Percentiles rank a stretch among this genome's conserved stretches.
Evolutionary conservation across 2,329 filamentous ascomycete species (phyloP).

Genomic region (Hypoxylon sp.): DNA sequence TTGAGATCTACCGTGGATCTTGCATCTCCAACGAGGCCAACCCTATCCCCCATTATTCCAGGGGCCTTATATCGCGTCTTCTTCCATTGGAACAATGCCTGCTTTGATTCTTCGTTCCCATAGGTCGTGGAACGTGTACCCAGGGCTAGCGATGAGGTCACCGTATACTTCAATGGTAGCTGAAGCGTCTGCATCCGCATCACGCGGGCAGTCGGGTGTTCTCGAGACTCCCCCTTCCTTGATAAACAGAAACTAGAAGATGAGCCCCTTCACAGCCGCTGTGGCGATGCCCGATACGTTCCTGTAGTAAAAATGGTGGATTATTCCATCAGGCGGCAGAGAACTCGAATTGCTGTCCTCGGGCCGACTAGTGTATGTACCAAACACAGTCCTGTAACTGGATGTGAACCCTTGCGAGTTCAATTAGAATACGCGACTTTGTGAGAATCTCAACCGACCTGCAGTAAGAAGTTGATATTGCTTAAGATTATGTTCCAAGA

Average conservation of each 20-base stretch:
- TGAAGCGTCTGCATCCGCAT: slow-evolving; percentile 24
- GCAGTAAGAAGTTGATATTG: slow-evolving; percentile 22
- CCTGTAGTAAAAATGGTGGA: slow-evolving; percentile 30
- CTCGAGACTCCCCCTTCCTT: slow-evolving; percentile 20
- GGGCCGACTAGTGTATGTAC: slow-evolving; percentile 26
- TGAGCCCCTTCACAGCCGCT: slow-evolving; percentile 4
- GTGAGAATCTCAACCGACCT: not conserved
- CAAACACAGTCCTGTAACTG: slow-evolving; percentile 36
- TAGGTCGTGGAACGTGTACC: slow-evolving; percentile 37
- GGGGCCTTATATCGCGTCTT: slow-evolving; percentile 32
- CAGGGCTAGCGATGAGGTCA: not conserved
- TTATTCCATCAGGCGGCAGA: slow-evolving; percentile 20
- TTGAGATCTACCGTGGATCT: slow-evolving; percentile 29
- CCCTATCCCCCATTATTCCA: slow-evolving; percentile 42
- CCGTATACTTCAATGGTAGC: slow-evolving; percentile 37
- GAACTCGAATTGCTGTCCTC: not conserved
- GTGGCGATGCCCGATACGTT: slow-evolving; percentile 31
- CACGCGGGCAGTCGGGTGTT: slow-evolving; percentile 29
- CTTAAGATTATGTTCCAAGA: slow-evolving; percentile 13
- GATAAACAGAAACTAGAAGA: slow-evolving; percentile 43
- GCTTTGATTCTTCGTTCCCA: slow-evolving; percentile 33
- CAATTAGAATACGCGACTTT: not conserved
- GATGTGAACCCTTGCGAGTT: slow-evolving; percentile 21
- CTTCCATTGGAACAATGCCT: slow-evolving; percentile 41
- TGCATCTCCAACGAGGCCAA: slow-evolving; percentile 40